A percentile compares a stretch with the other conserved stretches of the same genome.
phyloP scores from a whole-genome alignment of 2,329 filamentous ascomycete species.

The Lachnellula suecica region DNA sequence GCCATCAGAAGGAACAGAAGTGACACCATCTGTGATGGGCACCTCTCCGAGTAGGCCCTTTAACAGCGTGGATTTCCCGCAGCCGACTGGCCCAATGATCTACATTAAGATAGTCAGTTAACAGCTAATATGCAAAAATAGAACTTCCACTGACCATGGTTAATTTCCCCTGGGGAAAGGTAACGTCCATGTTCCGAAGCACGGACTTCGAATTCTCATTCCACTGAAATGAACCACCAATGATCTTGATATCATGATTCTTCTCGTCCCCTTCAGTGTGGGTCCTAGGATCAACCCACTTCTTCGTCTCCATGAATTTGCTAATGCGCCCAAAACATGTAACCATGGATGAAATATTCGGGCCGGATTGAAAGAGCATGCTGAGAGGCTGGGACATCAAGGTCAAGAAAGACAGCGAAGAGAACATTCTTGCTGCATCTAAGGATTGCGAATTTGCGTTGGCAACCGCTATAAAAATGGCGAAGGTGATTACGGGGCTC shows the following conservation, averaged over 20 bases:
- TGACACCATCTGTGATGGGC: conserved; percentile 12
- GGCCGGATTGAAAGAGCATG: not conserved
- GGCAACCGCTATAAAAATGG: not conserved
- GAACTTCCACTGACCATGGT: too few species aligned
- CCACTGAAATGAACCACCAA: not conserved
- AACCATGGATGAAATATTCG: not conserved
- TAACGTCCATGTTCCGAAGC: not conserved
- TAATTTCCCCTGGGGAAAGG: not conserved
- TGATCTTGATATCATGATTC: not conserved
- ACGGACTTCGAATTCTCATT: not conserved
- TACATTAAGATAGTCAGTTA: too few species aligned
- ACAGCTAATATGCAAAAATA: too few species aligned
- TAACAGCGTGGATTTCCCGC: conserved; percentile 28
- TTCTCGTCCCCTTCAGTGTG: not conserved
- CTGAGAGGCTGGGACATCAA: not conserved
- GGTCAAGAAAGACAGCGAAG: not conserved
- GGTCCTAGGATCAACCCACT: not conserved
- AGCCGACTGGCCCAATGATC: conserved; percentile 15
- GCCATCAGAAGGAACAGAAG: conserved; percentile 7
- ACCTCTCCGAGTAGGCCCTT: conserved; percentile 25
- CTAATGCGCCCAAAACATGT: not conserved
- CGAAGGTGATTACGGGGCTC: too few species aligned
- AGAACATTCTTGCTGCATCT: not conserved
- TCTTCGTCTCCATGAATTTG: not conserved
- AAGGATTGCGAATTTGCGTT: not conserved